phyloP scores from a whole-genome alignment of 2,329 filamentous ascomycete species.

The Teratosphaeria pseudoeucalypti region DNA sequence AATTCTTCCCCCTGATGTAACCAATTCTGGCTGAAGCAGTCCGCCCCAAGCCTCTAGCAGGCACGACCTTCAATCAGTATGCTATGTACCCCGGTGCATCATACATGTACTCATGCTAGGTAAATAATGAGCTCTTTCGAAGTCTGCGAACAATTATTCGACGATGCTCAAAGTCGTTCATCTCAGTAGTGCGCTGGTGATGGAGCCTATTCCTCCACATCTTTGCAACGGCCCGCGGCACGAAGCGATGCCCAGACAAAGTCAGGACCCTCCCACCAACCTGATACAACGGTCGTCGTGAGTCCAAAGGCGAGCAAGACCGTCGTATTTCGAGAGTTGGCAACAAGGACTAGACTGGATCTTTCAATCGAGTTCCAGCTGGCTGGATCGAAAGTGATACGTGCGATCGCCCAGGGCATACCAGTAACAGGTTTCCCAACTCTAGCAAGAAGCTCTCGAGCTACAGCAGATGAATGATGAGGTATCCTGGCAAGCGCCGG shows the following conservation, averaged over 20 bases:
- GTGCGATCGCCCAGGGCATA: background rate
- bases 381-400: background rate
- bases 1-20: no score
- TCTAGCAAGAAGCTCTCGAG: background rate
- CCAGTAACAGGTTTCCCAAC: background rate
- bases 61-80: background rate
- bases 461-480: background rate
- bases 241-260: background rate
- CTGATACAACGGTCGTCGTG: background rate
- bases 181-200: background rate
- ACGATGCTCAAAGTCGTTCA: background rate
- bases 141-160: background rate
- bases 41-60: no score
- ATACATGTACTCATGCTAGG: background rate
- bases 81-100: background rate
- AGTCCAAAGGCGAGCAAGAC: background rate
- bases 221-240: background rate
- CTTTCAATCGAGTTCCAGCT: background rate
- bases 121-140: background rate
- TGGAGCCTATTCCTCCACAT: background rate
- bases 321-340: background rate
- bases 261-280: no score
- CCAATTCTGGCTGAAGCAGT: no score
- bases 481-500: background rate
- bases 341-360: background rate